Percentiles rank a stretch among this genome's conserved stretches.
phyloP scores from a whole-genome alignment of 306 rosid species.

The Hylodesmum podocarpum region DNA sequence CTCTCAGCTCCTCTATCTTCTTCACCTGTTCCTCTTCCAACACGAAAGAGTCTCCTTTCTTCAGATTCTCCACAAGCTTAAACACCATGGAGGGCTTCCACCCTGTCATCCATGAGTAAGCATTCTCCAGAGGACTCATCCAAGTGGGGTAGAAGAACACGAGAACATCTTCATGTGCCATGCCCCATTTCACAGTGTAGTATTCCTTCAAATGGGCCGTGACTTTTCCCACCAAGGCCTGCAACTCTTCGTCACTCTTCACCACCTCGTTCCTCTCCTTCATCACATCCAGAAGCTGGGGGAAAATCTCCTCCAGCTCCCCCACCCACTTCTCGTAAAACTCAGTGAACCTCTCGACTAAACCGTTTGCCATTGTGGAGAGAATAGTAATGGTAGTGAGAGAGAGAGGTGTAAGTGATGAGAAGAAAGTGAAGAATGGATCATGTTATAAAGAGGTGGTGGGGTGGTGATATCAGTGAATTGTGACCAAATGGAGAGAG shows the following conservation, averaged over 20 bases:
- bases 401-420: neutral
- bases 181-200: conserved; percentile 67
- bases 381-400: neutral
- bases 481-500: conserved; percentile 45
- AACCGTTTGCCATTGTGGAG: conserved; percentile 35
- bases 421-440: no score
- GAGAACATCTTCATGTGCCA: conserved; percentile 54
- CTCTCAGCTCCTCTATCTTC: conserved; percentile 14
- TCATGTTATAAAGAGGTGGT: no score
- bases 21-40: conserved; percentile 24
- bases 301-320: conserved; percentile 45
- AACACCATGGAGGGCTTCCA: conserved; percentile 34
- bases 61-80: neutral
- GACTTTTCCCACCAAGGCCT: conserved; percentile 40
- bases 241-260: conserved; percentile 26
- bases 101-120: conserved; percentile 31
- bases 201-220: conserved; percentile 60
- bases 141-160: conserved; percentile 52
- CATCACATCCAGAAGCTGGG: conserved; percentile 28
- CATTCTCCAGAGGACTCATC: conserved; percentile 35
- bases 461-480: neutral
- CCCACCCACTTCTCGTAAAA: conserved; percentile 52
- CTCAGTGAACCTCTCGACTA: conserved; percentile 45
- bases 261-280: neutral
- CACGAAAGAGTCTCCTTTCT: neutral